Evolutionary conservation across 2,329 filamentous ascomycete species (phyloP).

Genomic region (Talaromyces atroroseus): DNA sequence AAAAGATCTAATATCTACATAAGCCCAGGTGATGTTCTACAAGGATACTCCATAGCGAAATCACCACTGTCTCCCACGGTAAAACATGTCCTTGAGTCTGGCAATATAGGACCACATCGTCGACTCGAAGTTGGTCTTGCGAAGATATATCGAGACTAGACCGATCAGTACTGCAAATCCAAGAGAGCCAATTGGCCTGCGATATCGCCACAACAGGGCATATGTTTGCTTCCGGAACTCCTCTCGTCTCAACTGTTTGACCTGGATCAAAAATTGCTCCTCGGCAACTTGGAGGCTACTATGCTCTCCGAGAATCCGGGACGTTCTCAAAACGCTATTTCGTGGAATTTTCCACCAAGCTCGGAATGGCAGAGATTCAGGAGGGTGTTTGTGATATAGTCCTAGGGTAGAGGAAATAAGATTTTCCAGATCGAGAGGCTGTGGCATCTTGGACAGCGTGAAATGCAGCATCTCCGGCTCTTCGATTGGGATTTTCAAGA

Average conservation of each 20-base stretch:
- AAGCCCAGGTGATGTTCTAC: neutral
- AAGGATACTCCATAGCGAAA: neutral
- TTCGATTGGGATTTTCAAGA: constrained; percentile 75
- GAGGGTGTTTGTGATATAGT: constrained; percentile 64
- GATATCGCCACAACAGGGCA: constrained; percentile 57
- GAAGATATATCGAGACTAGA: constrained; percentile 62
- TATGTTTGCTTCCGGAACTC: constrained; percentile 53
- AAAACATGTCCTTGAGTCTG: constrained; percentile 22
- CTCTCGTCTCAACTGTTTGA: constrained; percentile 62
- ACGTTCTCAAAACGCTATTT: constrained; percentile 81
- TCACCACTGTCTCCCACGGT: neutral
- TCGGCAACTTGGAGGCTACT: constrained; percentile 56
- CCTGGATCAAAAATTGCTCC: constrained; percentile 64
- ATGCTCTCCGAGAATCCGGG: constrained; percentile 55
- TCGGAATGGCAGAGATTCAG: constrained; percentile 58
- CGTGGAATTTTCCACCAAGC: constrained; percentile 68
- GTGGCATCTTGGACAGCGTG: constrained; percentile 78
- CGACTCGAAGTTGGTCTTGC: constrained; percentile 40
- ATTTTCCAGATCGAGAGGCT: constrained; percentile 70
- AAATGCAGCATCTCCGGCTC: constrained; percentile 91
- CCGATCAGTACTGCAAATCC: constrained; percentile 64
- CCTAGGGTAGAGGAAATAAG: constrained; percentile 62
- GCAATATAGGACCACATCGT: constrained; percentile 30
- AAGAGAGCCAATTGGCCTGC: constrained; percentile 57
- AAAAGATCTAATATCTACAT: neutral